Evolutionary conservation across 495 filamentous ascomycete genomes (phyloP).

Genomic region (Tuber magnatum): DNA sequence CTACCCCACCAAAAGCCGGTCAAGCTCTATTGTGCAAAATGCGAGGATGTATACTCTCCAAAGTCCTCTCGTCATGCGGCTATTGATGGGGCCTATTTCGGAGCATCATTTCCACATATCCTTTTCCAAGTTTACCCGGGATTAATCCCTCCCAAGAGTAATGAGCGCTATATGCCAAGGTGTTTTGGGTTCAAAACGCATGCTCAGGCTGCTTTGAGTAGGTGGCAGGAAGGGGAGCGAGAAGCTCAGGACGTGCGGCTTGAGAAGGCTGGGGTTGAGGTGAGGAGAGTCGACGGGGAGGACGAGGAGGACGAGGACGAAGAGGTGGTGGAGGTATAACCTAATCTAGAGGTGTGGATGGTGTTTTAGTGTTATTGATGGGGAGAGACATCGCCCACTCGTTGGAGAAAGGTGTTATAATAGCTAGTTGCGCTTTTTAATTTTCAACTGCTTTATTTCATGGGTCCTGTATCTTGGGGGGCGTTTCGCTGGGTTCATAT

Average conservation of each 20-base stretch:
- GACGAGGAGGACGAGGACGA: constrained; percentile 48
- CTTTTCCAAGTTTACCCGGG: constrained; percentile 96
- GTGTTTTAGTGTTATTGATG: neutral
- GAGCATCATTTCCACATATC: constrained; percentile 96
- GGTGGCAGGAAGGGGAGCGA: constrained; percentile 79
- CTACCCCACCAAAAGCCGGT: constrained; percentile 75
- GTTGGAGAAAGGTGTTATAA: neutral
- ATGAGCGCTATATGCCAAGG: constrained; percentile 75
- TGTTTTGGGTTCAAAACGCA: constrained; percentile 95
- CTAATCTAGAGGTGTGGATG: neutral
- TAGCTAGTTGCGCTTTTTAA: neutral
- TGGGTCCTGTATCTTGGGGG: neutral
- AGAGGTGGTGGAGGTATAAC: constrained; percentile 16
- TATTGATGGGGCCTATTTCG: constrained; percentile 97
- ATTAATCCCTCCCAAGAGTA: constrained; percentile 74
- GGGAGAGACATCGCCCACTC: neutral
- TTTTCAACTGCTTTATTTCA: neutral
- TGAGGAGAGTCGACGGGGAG: constrained; percentile 52
- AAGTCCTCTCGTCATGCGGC: constrained; percentile 92
- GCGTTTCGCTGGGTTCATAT: constrained; percentile 2
- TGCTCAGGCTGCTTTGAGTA: constrained; percentile 72
- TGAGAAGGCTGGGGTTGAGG: constrained; percentile 50
- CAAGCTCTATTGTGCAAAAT: constrained; percentile 92
- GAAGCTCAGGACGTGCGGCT: constrained; percentile 68
- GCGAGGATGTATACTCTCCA: constrained; percentile 97